A percentile compares a stretch with the other conserved stretches of the same genome.
Conservation (phyloP, 148 eudicot genomes). For the Cornus controversa region DNA sequence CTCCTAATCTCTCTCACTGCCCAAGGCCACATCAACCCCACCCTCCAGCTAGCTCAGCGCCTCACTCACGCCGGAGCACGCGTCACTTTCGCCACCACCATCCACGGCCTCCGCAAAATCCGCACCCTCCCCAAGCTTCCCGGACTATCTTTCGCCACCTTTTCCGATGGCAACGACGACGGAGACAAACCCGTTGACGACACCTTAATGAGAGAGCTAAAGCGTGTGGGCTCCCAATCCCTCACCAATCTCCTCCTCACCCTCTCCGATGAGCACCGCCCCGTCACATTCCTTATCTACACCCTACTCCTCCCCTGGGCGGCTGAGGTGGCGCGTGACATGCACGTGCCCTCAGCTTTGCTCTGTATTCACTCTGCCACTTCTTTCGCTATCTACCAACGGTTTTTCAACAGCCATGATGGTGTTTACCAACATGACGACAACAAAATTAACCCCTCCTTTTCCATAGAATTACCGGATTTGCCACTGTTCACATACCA, state of each 20-base stretch:
- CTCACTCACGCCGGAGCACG: constrained; percentile 17
- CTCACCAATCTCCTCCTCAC: constrained; percentile 4
- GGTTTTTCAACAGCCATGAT: too few relatives aligned
- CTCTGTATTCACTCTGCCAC: too few relatives aligned
- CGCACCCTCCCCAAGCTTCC: constrained; percentile 9
- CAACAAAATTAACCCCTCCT: too few relatives aligned
- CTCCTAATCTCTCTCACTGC: constrained; percentile 24
- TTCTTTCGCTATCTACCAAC: too few relatives aligned
- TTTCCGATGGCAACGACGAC: constrained; percentile 29
- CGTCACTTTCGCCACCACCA: constrained; percentile 33
- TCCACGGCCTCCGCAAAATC: constrained; percentile 9
- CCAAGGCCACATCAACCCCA: constrained; percentile 40
- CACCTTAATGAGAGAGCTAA: constrained; percentile 1
- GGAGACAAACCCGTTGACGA: constrained; percentile 11
- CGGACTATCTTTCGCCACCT: constrained; percentile 17
- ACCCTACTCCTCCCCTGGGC: background rate
- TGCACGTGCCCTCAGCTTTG: background rate
- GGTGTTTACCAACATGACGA: too few relatives aligned
- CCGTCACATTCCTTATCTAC: constrained; percentile 15
- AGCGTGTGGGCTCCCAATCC: constrained; percentile 14
- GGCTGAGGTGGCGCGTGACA: background rate
- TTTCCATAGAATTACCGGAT: too few relatives aligned
- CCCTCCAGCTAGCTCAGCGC: constrained; percentile 28
- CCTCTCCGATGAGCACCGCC: constrained; percentile 16
- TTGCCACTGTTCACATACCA: too few relatives aligned